Evolutionary conservation across 345 rosid species (phyloP).

Genomic region (Orychophragmus violaceus): DNA sequence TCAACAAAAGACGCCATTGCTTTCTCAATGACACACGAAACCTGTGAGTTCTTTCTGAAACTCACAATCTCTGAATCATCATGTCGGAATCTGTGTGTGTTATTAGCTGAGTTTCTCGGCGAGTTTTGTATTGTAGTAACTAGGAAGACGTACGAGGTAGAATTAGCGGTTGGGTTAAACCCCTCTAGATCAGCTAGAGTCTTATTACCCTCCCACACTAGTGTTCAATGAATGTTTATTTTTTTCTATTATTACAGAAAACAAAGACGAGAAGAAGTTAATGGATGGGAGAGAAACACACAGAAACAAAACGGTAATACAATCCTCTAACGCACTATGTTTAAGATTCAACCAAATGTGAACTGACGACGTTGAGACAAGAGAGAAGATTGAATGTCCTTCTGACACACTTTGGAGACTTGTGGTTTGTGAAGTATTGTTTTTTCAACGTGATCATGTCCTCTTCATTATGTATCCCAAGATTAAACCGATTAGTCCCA

Average conservation of each 20-base stretch:
- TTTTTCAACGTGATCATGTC: conserved; percentile 30
- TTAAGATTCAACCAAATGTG: conserved; percentile 10
- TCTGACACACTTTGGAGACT: conserved; percentile 15
- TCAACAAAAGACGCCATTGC: conserved; percentile 42
- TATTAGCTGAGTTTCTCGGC: not conserved
- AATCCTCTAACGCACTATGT: conserved; percentile 12
- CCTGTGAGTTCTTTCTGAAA: not conserved
- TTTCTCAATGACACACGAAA: not conserved
- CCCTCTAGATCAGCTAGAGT: not conserved
- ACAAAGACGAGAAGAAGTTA: not conserved
- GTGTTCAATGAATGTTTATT: not conserved
- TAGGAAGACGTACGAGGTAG: not conserved
- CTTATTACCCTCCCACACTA: not conserved
- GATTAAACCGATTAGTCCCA: conserved; percentile 64
- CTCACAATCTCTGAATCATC: conserved; percentile 7
- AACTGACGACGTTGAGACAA: conserved; percentile 15
- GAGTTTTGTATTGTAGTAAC: conserved; percentile 1
- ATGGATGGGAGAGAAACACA: not conserved
- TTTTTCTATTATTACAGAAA: not conserved
- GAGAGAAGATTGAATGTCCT: conserved; percentile 14
- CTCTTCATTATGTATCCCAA: conserved; percentile 71
- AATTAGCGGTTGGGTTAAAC: not conserved
- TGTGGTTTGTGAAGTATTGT: not conserved
- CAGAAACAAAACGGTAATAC: not conserved
- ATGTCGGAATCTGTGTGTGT: not conserved